Base-by-base conservation (phyloP, 2,329 filamentous ascomycete species). In the Penicillium rolfsii region DNA sequence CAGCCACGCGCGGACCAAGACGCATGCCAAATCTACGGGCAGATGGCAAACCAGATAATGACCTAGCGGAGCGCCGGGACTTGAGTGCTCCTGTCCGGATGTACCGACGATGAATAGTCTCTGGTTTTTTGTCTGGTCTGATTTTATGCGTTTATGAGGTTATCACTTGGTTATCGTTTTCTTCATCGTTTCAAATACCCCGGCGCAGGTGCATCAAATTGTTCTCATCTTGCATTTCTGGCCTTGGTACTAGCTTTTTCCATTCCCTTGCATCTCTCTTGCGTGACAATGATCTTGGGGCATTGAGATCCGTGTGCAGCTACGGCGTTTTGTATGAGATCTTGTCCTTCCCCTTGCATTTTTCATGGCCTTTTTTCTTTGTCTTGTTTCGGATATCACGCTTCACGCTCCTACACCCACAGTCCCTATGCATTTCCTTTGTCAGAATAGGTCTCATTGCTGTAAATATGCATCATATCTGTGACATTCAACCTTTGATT, bases 1-100 rank as follows among this genome's bases (percentile, higher is more conserved):
- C 68, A 22, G 67, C 66, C 30, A 63, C 67, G 38, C 61, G 71
- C 28, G 65, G 62, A 14, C 67, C 71, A 26, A 73, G 71, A 52
- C 72, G 74, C 7, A 72, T 75, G 40, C 76, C 76, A 5, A 72
- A 72, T 30, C 63, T 77, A 40, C 71, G 73, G 24, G 66, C 72
- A 6, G 69, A 72, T 56, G 64, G 68, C 19, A 71, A 64, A 59
- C 69, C 63, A 35, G 71, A 73, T 16, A 66, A 65, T 19, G 71
- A 73, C 14, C 55, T 70, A n/a, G 66, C 64, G 22, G 66, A 67
- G 57, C 74, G 76, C 59, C 67, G 76, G 50, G 75, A 78, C 60
- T 54, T 78, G 52, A 78, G 76, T 61, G 76, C 77, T 24, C 77
- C 77, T 28, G 67, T 76, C 49, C 67, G 71, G 35, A 71, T 74